phyloP scores from a whole-genome alignment of 495 filamentous ascomycete genomes.

The Polyplosphaeria fusca region DNA sequence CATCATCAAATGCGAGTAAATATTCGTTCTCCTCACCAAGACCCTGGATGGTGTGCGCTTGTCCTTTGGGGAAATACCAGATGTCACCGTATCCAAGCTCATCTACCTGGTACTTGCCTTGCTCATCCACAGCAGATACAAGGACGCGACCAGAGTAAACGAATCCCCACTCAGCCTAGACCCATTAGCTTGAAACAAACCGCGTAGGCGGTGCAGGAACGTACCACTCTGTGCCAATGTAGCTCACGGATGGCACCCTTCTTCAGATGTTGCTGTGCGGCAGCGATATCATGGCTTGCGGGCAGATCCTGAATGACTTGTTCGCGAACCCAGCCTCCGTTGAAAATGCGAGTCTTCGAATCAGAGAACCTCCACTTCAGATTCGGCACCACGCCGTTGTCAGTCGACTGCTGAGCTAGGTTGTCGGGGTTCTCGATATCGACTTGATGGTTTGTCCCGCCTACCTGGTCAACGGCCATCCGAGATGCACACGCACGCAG shows the following conservation, averaged over 20 bases:
- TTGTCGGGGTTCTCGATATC: constrained; percentile 56
- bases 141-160: constrained; percentile 57
- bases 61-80: constrained; percentile 67
- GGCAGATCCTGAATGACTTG: constrained; percentile 61
- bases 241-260: constrained; percentile 62
- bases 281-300: constrained; percentile 58
- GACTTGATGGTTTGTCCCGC: constrained; percentile 50
- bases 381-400: constrained; percentile 58
- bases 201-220: too few species aligned
- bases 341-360: constrained; percentile 57
- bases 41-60: constrained; percentile 57
- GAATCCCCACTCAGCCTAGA: constrained; percentile 67
- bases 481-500: too few species aligned
- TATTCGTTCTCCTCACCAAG: constrained; percentile 64
- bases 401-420: constrained; percentile 55
- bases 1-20: constrained; percentile 64
- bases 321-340: constrained; percentile 62
- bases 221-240: constrained; percentile 64
- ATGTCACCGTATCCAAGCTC: constrained; percentile 58
- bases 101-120: constrained; percentile 54
- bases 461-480: constrained; percentile 34
- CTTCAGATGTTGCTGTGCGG: constrained; percentile 60
- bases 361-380: constrained; percentile 65
- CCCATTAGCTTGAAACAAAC: background rate
- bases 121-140: constrained; percentile 58